These are phyloP conservation scores for Lactifluus pinguis DNA, from an alignment of 768 basidiomycete species.

Conservation along the genomic window DNA sequence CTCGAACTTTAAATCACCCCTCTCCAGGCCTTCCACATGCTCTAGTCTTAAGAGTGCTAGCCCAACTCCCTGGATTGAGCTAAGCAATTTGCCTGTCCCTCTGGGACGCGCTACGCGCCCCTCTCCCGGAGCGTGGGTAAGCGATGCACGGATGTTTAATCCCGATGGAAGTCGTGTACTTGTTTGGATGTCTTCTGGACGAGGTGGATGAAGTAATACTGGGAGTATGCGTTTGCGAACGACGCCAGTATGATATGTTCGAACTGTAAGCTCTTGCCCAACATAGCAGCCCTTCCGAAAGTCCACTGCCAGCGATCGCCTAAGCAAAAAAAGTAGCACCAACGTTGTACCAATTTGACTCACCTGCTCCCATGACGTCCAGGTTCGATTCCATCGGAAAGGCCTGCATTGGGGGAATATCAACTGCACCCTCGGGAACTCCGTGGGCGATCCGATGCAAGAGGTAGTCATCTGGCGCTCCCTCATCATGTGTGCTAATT, in stretches of 20 bases:
- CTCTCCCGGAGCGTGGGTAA: constrained; percentile 21
- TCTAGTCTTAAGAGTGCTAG: constrained; percentile 77
- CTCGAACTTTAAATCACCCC: constrained; percentile 38
- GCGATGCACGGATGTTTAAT: constrained; percentile 26
- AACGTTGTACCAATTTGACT: constrained; percentile 26
- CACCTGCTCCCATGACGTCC: constrained; percentile 90
- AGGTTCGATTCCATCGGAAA: constrained; percentile 94
- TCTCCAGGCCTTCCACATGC: constrained; percentile 48
- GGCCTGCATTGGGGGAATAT: constrained; percentile 67
- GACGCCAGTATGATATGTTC: constrained; percentile 91
- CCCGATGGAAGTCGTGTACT: constrained; percentile 8
- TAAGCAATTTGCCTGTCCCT: constrained; percentile 68
- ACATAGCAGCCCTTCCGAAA: constrained; percentile 98
- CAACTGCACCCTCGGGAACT: constrained; percentile 77
- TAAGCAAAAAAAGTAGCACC: not conserved
- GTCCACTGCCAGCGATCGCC: constrained; percentile 51
- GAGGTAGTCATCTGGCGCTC: constrained; percentile 48
- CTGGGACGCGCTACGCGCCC: constrained; percentile 48
- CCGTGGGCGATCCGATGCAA: constrained; percentile 74
- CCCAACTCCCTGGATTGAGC: constrained; percentile 48
- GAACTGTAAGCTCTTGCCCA: constrained; percentile 93
- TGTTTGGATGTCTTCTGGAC: not conserved
- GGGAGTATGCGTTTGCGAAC: constrained; percentile 87
- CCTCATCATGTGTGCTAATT: constrained; percentile 46
- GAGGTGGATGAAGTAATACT: constrained; percentile 42